Evolutionary conservation across 768 basidiomycete species (phyloP), one percentile per base, ranked within the genome.

Genomic region (Clathrus columnatus): DNA sequence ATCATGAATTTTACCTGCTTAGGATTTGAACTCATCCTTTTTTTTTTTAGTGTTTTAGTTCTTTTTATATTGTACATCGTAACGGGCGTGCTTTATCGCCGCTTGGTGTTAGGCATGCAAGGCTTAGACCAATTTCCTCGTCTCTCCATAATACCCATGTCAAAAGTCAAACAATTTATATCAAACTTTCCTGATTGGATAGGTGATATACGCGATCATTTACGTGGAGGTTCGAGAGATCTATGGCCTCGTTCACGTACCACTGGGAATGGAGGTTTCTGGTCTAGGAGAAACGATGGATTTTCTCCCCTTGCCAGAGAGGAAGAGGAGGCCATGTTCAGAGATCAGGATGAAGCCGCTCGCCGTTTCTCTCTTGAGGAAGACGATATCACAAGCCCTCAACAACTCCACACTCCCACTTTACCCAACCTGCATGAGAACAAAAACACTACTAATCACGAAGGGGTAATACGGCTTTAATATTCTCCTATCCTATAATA

Each of bases 61-160:
- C 63, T 86, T 5, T 65, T 85, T 43, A 70, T 85, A 67, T 67
- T 76, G 17, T 91, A 88, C 71, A 72, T 88, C 46, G 71, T 84
- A 59, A 71, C 81, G 41, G 83, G 85, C 32, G 83, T 81, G 11
- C 65, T 89, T 10, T 91, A 92, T 71, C 90, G 89, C 65, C 83
- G 83, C 57, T 86, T 78, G 64, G 82, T 85, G 49, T 82, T 92
- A 8, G 75, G 78, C 55, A 79, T 83, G 24, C 77, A 79, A 17
- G 89, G 91, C 0, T 72, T 80, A 52, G 84, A 89, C 60, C 83
- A 85, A 63, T 73, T 91, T 30, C 89, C 89, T 14, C 29, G 54
- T 2, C n/a, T 69, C 32, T 63, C 67, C 5, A 48, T 46, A 14
- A 48, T 55, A 24, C 44, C 44, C 16, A 11, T 54, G n/a, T 54